Evolutionary conservation across 139 green algal genomes (phyloP).

Genomic region (Chlorella sorokiniana): DNA sequence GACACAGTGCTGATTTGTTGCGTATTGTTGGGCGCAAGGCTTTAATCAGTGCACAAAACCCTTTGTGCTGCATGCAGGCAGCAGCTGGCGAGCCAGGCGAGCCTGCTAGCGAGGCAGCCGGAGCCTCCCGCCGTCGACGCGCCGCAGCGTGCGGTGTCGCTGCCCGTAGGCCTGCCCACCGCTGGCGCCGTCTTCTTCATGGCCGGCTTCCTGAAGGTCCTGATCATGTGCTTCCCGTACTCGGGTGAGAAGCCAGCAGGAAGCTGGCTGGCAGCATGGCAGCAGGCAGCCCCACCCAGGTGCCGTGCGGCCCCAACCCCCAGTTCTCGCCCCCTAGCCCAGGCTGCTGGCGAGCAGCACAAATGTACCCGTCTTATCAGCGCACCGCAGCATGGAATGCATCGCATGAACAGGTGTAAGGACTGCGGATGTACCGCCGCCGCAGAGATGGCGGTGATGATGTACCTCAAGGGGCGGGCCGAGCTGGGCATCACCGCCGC

Average conservation of each 20-base stretch:
- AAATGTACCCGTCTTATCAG: too few relatives aligned
- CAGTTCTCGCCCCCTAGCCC: too few relatives aligned
- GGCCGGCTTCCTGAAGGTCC: conserved; percentile 36
- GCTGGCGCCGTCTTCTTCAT: conserved; percentile 38
- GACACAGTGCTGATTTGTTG: too few relatives aligned
- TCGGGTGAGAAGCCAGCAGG: not conserved
- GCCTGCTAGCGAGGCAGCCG: not conserved
- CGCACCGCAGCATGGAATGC: too few relatives aligned
- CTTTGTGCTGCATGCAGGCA: not conserved
- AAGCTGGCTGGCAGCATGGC: too few relatives aligned
- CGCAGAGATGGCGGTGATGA: conserved; percentile 24
- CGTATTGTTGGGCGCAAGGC: too few relatives aligned
- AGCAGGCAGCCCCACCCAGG: too few relatives aligned
- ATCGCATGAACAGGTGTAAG: too few relatives aligned
- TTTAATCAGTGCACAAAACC: too few relatives aligned
- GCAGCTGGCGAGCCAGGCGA: not conserved
- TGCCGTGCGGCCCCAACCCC: too few relatives aligned
- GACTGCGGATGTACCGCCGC: too few relatives aligned
- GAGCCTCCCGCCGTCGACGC: not conserved
- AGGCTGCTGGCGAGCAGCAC: too few relatives aligned
- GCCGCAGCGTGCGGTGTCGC: not conserved
- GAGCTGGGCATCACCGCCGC: conserved; percentile 36
- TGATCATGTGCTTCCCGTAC: conserved; percentile 48
- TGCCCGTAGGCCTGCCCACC: conserved; percentile 35
- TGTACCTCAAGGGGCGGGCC: conserved; percentile 23